Evolutionary conservation across 2,329 filamentous ascomycete species (phyloP), one percentile per base, ranked within the genome.

Genomic region (Hypoxylon sp.): DNA sequence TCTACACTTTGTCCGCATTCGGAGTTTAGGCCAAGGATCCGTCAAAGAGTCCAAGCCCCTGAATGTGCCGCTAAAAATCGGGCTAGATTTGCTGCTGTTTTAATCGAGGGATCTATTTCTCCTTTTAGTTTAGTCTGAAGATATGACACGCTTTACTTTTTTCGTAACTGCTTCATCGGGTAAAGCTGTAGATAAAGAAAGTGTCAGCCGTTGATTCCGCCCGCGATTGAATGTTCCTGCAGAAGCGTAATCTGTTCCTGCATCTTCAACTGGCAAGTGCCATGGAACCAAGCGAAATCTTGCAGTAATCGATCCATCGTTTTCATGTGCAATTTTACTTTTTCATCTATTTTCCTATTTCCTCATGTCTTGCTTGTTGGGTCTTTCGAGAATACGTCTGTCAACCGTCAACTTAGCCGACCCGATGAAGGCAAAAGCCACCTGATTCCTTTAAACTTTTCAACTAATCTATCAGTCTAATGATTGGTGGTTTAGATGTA

Each of bases 241-340:
- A 64, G 60, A 58, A 62, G 60, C 51, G 57, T 44, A 51, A 51
- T 59, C 54, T 58, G 57, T 60, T 55, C 57, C 56, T 61, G 51
- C 57, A 38, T 61, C 55, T 57, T 23, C 46, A 54, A 40, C 23
- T 54, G 27, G 44, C 44, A 44, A 51, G 32, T 51, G 17, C 13
- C 25, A 47, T 38, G 15, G 27, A 35, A 34, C 29, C 35, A 9
- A 34, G 25, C 34, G 36, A 20, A 47, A 13, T 42, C 20, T 41
- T 47, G 36, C 25, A 42, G 25, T 25, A 30, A 31, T 16, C 13
- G 20, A 40, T 31, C 49, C 32, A 19, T 27, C 23, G n/a, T n/a
- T n/a, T n/a, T n/a, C n/a, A n/a, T n/a, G n/a, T n/a, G n/a, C n/a
- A n/a, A n/a, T n/a, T n/a, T n/a, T n/a, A n/a, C n/a, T n/a, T n/a